phyloP scores from a whole-genome alignment of 23 red algal species.

The Gracilariopsis chorda region DNA sequence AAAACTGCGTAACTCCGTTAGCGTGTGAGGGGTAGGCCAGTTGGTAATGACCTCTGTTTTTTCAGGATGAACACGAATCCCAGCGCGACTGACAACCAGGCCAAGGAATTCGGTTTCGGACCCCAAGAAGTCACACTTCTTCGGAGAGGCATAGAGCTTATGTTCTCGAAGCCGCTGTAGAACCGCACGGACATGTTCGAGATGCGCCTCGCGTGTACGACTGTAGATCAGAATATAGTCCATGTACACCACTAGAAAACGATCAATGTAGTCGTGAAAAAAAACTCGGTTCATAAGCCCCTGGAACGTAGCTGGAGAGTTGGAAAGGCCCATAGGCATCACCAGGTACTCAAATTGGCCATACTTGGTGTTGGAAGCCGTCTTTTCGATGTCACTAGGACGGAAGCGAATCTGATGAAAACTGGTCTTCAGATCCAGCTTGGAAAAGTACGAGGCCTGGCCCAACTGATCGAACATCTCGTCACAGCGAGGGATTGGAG shows the following conservation, averaged over 20 bases:
- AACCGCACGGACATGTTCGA: not conserved
- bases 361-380: slow-evolving; percentile 24
- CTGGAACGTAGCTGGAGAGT: not conserved
- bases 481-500: not conserved
- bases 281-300: not conserved
- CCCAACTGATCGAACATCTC: slow-evolving; percentile 4
- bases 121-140: slow-evolving; percentile 3
- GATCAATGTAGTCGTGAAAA: not conserved
- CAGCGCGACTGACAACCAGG: not conserved
- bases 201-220: not conserved
- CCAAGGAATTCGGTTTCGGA: slow-evolving; percentile 1
- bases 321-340: slow-evolving; percentile 11
- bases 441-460: not conserved
- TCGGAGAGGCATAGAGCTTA: not conserved
- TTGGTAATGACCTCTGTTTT: not conserved
- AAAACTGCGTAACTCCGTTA: slow-evolving; percentile 15
- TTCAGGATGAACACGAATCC: not conserved
- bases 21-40: not conserved
- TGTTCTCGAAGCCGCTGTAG: not conserved
- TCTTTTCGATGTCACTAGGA: slow-evolving; percentile 1
- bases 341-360: not conserved
- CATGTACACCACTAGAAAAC: slow-evolving; percentile 6
- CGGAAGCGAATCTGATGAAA: slow-evolving; percentile 7
- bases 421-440: not conserved
- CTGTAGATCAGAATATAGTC: slow-evolving; percentile 25